phyloP scores from a whole-genome alignment of 208 protist species.

The Leishmania gerbilli region DNA sequence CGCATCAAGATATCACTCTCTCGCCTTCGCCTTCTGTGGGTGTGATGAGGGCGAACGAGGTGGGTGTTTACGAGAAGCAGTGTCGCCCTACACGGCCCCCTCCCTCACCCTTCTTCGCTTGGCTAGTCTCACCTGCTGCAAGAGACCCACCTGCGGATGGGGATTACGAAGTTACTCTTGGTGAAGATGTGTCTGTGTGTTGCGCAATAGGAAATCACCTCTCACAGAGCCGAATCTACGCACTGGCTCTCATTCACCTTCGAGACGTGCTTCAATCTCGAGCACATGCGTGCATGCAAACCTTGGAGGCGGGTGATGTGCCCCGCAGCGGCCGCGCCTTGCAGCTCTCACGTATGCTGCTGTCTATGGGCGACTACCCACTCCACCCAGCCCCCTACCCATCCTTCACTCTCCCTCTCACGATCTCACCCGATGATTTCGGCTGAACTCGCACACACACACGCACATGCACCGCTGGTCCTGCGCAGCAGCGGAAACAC shows the following conservation, averaged over 20 bases:
- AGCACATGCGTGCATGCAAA: neutral
- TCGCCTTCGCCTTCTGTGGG: neutral
- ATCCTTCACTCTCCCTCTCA: neutral
- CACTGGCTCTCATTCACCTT: neutral
- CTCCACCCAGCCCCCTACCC: neutral
- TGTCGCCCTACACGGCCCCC: neutral
- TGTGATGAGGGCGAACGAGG: neutral
- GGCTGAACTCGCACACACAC: neutral
- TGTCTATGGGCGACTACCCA: neutral
- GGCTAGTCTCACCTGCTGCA: neutral
- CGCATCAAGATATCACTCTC: neutral
- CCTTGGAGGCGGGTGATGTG: neutral
- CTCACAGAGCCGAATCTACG: neutral
- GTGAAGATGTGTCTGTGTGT: neutral
- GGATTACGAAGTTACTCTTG: neutral
- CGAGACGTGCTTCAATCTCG: neutral
- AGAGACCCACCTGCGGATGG: neutral
- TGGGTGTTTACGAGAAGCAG: neutral
- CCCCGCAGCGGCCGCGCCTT: no score
- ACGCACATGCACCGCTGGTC: neutral
- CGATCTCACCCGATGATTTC: neutral
- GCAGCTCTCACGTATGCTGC: neutral
- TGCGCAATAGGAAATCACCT: neutral
- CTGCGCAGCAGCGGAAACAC: neutral
- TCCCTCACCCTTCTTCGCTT: neutral